Evolutionary conservation across 306 rosid species (phyloP), one percentile per base, ranked within the genome.

Genomic region (Coriaria nepalensis): DNA sequence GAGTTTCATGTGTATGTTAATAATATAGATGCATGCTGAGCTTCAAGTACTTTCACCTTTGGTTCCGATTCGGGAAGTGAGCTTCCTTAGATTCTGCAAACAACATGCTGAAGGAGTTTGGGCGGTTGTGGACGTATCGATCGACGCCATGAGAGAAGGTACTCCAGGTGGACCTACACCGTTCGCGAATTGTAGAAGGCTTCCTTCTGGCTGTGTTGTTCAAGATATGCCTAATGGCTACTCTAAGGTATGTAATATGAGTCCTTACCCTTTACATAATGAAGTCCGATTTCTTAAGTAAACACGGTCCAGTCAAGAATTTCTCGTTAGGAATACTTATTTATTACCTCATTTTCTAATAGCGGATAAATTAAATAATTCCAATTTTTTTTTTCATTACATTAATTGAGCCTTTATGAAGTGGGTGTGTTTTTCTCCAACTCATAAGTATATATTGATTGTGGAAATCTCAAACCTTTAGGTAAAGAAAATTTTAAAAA

Each of bases 161-260:
- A 5, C 62, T 35, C 76, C 94, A 42, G 13, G 54, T 0, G 62
- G 73, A 9, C 66, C 86, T 0, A 47, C 61, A 32, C 15, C 76
- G 10, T 88, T 76, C 62, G 8, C 55, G 11, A 82, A 73, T 74
- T 75, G 81, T 33, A 65, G 98, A 63, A 79, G 87, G 72, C 96
- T 82, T 52, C 98, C 98, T 59, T 92, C 98, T 61, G 98, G 98
- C 4, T 92, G 96, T 53, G 78, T 92, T 20, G 93, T 92, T n/a
- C 96, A 92, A 68, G 98, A 92, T 56, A 85, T 85, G 98, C 96
- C 94, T 7, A 92, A 86, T 62, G 98, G 98, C 35, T 92, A 79
- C 66, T 92, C 98, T 43, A 92, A 85, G 96, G 98, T 90, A 77
- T 20, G 29, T 20, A 20, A 1, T 20, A 1, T 20, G 1, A 20